Evolutionary conservation across 768 basidiomycete species (phyloP), one percentile per base, ranked within the genome.

Genomic region (Naematelia aurantialba): DNA sequence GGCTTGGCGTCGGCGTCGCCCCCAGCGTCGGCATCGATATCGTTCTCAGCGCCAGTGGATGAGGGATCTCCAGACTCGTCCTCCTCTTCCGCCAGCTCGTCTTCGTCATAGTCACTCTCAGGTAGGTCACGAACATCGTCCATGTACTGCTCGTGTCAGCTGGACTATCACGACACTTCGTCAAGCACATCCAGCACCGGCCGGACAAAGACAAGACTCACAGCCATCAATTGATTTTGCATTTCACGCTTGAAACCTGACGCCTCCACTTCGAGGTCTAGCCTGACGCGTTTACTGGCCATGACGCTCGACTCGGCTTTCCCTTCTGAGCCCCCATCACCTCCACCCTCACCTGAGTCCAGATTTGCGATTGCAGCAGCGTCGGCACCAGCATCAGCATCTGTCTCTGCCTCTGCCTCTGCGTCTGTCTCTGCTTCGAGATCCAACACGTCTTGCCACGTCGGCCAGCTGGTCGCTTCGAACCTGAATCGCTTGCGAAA

Each of bases 191-290:
- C n/a, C n/a, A n/a, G n/a, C n/a, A n/a, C n/a, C n/a, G n/a, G n/a
- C n/a, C n/a, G n/a, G n/a, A n/a, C n/a, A n/a, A n/a, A n/a, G n/a
- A n/a, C n/a, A 14, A n/a, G 4, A 68, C 84, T 70, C 60, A 93
- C 93, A 81, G 91, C 86, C 78, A 92, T 90, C 56, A 97, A 79
- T 44, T 83, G 79, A 70, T 85, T 84, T 82, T 89, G 85, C 72
- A 94, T 87, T 69, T 86, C 87, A 66, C 87, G 82, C 60, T 85
- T 85, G 77, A 94, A 97, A 24, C 94, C 94, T 80, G 91, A 94
- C 1, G 96, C 96, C 50, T 88, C 88, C 4, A 97, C 93, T 65
- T 89, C 83, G 19, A 96, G 85, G 79, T 99, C 96, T 48, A 97
- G 79, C 59, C 83, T 66, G 58, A 47, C 70, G 67, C 22, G 74